These are phyloP conservation scores for Pseudopyricularia cyperi DNA, from an alignment of 2,329 filamentous ascomycete species.

Conservation along the genomic window DNA sequence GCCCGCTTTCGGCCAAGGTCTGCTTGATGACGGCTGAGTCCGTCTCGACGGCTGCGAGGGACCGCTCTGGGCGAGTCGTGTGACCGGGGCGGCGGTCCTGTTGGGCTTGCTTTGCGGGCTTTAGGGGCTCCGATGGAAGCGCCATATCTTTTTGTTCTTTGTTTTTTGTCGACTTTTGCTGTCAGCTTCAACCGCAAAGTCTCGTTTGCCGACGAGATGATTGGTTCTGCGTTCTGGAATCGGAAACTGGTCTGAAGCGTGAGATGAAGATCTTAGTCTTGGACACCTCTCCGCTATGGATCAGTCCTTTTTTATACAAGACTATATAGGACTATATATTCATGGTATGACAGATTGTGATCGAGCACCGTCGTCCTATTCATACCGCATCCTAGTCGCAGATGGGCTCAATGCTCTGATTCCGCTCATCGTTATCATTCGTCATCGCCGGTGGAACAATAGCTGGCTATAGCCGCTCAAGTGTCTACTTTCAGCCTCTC, in stretches of 20 bases:
- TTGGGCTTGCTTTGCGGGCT: background rate
- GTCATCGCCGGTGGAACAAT: background rate
- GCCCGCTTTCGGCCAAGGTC: background rate
- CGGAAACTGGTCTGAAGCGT: no score
- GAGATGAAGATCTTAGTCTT: background rate
- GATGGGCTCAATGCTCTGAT: background rate
- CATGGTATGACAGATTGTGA: background rate
- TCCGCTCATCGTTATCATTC: background rate
- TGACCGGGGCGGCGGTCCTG: background rate
- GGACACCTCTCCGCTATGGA: background rate
- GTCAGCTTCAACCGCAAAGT: no score
- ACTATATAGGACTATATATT: no score
- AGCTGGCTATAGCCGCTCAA: background rate
- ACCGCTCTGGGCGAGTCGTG: background rate
- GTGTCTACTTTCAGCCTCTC: no score
- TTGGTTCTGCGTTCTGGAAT: no score
- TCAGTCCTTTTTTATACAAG: background rate
- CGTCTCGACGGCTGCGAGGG: background rate
- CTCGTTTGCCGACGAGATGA: background rate
- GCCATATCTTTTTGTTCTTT: background rate
- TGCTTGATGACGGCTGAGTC: background rate
- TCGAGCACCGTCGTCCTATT: background rate
- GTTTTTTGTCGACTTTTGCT: background rate
- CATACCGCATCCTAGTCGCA: background rate
- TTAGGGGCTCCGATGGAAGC: no score